Evolutionary conservation across 306 rosid genomes (phyloP).

Genomic region (Prunus fruticosa): DNA sequence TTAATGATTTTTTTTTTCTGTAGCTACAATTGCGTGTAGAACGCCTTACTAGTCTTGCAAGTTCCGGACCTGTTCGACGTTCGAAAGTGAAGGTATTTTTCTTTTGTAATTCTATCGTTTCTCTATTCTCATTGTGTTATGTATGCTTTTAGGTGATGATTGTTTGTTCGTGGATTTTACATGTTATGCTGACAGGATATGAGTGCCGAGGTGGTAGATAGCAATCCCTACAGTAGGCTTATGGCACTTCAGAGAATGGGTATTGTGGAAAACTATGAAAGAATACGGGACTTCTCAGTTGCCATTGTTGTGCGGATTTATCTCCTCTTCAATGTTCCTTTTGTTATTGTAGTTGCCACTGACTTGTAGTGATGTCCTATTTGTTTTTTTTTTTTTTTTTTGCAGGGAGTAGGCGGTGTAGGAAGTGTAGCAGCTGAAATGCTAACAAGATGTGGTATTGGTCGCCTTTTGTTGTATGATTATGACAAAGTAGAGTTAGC

Average conservation of each 20-base stretch:
- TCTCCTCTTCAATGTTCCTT: constrained; percentile 35
- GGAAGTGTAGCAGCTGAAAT: constrained; percentile 99
- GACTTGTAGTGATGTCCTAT: constrained; percentile 1
- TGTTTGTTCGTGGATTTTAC: constrained; percentile 9
- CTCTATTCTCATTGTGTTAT: not conserved
- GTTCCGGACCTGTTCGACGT: constrained; percentile 53
- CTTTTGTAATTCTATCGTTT: not conserved
- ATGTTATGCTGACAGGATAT: constrained; percentile 64
- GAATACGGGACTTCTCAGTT: constrained; percentile 88
- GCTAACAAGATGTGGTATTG: constrained; percentile 97
- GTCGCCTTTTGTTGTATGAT: constrained; percentile 94
- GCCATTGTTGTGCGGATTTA: constrained; percentile 90
- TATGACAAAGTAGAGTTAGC: constrained; percentile 99
- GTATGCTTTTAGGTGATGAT: constrained; percentile 9
- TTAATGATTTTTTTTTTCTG: constrained; percentile 2
- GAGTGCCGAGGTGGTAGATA: constrained; percentile 95
- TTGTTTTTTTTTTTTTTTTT: not conserved
- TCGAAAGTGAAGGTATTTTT: constrained; percentile 71
- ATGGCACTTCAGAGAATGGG: constrained; percentile 99
- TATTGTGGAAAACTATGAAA: constrained; percentile 86
- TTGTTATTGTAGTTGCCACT: not conserved
- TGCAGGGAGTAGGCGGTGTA: constrained; percentile 94
- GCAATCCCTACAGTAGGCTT: constrained; percentile 96
- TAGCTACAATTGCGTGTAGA: constrained; percentile 69
- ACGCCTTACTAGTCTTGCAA: constrained; percentile 53